Conservation (phyloP, 108 stramenopile genomes). For the Epithemia pelagica region DNA sequence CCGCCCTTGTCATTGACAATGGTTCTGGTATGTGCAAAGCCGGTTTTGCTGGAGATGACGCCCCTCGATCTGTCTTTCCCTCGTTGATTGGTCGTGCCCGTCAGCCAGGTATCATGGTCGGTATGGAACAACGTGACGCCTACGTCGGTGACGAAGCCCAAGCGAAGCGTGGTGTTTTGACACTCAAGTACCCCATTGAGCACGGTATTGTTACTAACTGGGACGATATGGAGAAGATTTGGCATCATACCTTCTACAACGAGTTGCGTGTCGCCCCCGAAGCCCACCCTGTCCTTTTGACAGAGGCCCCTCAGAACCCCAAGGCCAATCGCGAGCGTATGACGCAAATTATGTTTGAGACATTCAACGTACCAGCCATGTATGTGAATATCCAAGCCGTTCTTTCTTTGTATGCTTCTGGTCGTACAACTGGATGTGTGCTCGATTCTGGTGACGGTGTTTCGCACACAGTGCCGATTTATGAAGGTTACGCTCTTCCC, state of each 20-base stretch:
- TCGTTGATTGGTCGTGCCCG: conserved; percentile 89
- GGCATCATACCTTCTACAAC: conserved; percentile 92
- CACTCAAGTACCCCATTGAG: conserved; percentile 97
- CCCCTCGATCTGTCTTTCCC: conserved; percentile 90
- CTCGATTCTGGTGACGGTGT: conserved; percentile 84
- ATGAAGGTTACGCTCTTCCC: conserved; percentile 87
- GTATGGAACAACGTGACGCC: conserved; percentile 59
- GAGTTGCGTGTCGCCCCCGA: conserved; percentile 85
- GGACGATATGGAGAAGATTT: conserved; percentile 93
- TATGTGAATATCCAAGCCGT: conserved; percentile 97
- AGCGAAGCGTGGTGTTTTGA: conserved; percentile 89
- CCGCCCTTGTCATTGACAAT: conserved; percentile 95
- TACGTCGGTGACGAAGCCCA: conserved; percentile 95
- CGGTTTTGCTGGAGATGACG: conserved; percentile 87
- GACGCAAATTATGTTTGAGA: conserved; percentile 99
- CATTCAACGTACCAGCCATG: conserved; percentile 97
- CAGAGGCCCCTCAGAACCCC: conserved; percentile 96
- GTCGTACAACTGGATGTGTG: conserved; percentile 85
- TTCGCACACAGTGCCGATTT: conserved; percentile 86
- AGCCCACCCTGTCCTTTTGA: conserved; percentile 95
- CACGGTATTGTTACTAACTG: conserved; percentile 92
- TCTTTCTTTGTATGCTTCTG: conserved; percentile 79
- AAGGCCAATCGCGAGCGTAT: conserved; percentile 97
- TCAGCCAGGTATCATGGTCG: conserved; percentile 90
- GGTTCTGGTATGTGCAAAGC: conserved; percentile 94